These are phyloP conservation scores for Suillus hirtellus DNA, from an alignment of 768 basidiomycete genomes.

Conservation along the genomic window DNA sequence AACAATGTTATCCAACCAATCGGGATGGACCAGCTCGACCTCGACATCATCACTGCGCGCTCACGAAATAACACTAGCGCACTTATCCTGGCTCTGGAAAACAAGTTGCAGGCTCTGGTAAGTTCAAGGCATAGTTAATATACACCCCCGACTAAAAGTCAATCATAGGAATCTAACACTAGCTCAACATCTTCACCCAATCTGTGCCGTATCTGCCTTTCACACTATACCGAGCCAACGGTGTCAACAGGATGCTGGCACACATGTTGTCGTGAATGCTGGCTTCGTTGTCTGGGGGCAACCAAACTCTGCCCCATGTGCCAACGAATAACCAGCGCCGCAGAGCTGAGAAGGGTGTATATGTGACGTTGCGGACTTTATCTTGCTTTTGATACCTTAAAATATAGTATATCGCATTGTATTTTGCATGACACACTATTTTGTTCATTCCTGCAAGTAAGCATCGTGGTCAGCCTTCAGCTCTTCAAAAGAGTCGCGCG, in stretches of 20 bases:
- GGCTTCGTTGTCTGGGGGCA: slow-evolving; percentile 80
- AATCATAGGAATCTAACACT: slow-evolving; percentile 1
- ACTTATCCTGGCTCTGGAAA: slow-evolving; percentile 57
- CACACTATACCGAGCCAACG: slow-evolving; percentile 75
- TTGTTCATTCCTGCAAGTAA: not conserved
- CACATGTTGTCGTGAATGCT: slow-evolving; percentile 79
- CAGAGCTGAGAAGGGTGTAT: slow-evolving; percentile 77
- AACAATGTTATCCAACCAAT: slow-evolving; percentile 43
- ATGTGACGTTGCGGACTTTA: slow-evolving; percentile 38
- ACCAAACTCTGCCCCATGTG: slow-evolving; percentile 86
- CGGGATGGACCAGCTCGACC: slow-evolving; percentile 48
- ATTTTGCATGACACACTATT: not conserved
- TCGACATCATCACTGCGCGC: slow-evolving; percentile 50
- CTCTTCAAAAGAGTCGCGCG: not conserved
- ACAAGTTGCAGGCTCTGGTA: slow-evolving; percentile 59
- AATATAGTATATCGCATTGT: not conserved
- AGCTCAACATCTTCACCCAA: slow-evolving; percentile 36
- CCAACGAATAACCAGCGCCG: slow-evolving; percentile 78
- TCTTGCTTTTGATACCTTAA: not conserved
- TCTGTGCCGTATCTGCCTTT: slow-evolving; percentile 79
- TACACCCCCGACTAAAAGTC: not conserved
- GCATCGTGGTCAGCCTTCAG: not conserved
- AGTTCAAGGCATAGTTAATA: slow-evolving; percentile 22
- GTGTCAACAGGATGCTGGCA: slow-evolving; percentile 88
- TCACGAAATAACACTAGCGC: slow-evolving; percentile 47